Evolutionary conservation across 2,329 filamentous ascomycete species (phyloP), one percentile per base, ranked within the genome.

Genomic region (Cladosporium halotolerans): DNA sequence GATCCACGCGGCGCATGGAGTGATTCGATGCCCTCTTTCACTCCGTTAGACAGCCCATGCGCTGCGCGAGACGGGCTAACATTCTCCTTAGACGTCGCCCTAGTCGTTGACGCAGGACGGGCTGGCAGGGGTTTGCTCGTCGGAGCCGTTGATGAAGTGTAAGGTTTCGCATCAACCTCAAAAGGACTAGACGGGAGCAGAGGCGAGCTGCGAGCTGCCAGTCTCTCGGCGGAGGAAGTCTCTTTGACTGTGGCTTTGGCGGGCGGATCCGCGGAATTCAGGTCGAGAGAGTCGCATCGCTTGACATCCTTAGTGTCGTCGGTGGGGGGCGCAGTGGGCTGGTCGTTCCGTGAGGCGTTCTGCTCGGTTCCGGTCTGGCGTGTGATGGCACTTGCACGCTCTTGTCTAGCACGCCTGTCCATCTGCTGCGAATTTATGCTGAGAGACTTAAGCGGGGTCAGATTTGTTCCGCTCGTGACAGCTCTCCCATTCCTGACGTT

Each of bases 391-490:
- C 5, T 28, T 28, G 23, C 23, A 28, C 23, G 23, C 23, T 28
- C 23, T 28, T 5, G 23, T 28, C 23, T 28, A 7, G 23, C 23
- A 28, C 23, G 23, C 28, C 33, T 42, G 31, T 55, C 58, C 16
- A 56, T 58, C 3, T 60, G 56, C 9, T 64, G 51, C 6, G 56
- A 61, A 46, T 67, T 67, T 45, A 63, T 58, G 46, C 56, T 63
- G 28, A 66, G 58, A 16, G 62, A 57, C 42, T 63, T 59, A 5
- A 67, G 57, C 10, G 64, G 61, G 1, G 62, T 63, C n/a, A 57
- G 53, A 9, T 54, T 54, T 4, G 59, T 63, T n/a, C 59, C 61
- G 34, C 58, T 60, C 8, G 60, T 62, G 13, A 63, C 60, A 18
- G 58, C 45, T 18, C 61, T 61, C 19, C 55, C 56, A 42, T 57